These are phyloP conservation scores for Debaryomyces sp. DNA, from an alignment of 1,139 yeast species.

Conservation along the genomic window DNA sequence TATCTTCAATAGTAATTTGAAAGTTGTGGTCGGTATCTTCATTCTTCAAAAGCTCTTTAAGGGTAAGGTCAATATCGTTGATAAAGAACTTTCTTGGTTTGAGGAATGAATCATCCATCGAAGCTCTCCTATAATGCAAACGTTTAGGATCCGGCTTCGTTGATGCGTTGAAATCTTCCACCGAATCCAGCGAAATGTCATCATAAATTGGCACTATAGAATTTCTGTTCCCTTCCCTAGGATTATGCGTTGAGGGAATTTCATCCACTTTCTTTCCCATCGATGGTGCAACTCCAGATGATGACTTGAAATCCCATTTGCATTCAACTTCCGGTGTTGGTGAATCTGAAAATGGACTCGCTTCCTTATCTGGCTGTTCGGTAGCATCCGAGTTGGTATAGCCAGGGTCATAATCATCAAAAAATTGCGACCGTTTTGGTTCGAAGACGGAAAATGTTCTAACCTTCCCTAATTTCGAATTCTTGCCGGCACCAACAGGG, in stretches of 20 bases:
- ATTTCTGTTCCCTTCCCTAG: slow-evolving; percentile 13
- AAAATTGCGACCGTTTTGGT: slow-evolving; percentile 18
- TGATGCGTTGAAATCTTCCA: slow-evolving; percentile 8
- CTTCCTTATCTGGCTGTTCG: neutral
- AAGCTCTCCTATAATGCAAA: slow-evolving; percentile 53
- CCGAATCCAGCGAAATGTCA: slow-evolving; percentile 19
- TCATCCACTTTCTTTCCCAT: neutral
- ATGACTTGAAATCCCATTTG: neutral
- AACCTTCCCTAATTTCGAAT: slow-evolving; percentile 43
- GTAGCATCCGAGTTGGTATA: slow-evolving; percentile 5
- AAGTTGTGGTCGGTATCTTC: slow-evolving; percentile 88
- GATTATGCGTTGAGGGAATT: neutral
- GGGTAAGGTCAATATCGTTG: slow-evolving; percentile 72
- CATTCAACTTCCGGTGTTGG: slow-evolving; percentile 6
- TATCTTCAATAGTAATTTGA: slow-evolving; percentile 91
- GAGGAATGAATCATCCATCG: slow-evolving; percentile 59
- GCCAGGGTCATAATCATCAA: slow-evolving; percentile 7
- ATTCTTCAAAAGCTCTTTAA: slow-evolving; percentile 64
- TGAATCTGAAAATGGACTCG: slow-evolving; percentile 8
- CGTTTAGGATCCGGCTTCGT: slow-evolving; percentile 9
- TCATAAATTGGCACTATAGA: slow-evolving; percentile 41
- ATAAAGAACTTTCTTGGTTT: slow-evolving; percentile 65
- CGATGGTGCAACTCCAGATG: neutral
- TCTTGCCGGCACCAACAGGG: slow-evolving; percentile 44
- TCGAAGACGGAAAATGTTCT: slow-evolving; percentile 56